phyloP scores from a whole-genome alignment of 2,329 filamentous ascomycete genomes.

The Sporothrix dimorphospora region DNA sequence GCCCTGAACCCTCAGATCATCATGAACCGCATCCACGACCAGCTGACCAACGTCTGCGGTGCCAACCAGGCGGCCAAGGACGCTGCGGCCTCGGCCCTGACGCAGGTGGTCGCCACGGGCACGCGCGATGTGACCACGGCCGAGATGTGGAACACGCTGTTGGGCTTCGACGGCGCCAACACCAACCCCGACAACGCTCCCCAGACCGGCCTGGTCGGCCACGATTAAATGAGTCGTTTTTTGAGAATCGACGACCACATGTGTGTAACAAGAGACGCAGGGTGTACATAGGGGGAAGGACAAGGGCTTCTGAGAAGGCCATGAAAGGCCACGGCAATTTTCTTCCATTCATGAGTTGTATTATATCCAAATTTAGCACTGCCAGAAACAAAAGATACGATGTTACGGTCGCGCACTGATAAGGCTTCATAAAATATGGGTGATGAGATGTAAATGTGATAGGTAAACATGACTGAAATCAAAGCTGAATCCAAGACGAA shows the following conservation, averaged over 20 bases:
- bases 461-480: too few species aligned
- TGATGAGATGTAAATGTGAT: neutral
- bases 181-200: slow-evolving; percentile 47
- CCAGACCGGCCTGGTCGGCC: slow-evolving; percentile 44
- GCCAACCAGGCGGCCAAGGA: slow-evolving; percentile 63
- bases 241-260: slow-evolving; percentile 49
- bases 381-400: slow-evolving; percentile 24
- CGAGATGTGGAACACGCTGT: slow-evolving; percentile 46
- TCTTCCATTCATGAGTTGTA: slow-evolving; percentile 21
- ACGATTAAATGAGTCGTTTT: slow-evolving; percentile 37
- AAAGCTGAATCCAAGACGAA: too few species aligned
- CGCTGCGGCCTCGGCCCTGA: slow-evolving; percentile 57
- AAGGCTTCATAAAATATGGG: neutral
- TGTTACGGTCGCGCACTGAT: slow-evolving; percentile 16
- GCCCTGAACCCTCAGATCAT: slow-evolving; percentile 74
- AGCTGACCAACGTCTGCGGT: slow-evolving; percentile 67
- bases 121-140: slow-evolving; percentile 45
- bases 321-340: neutral
- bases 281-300: neutral
- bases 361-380: slow-evolving; percentile 25
- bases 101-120: slow-evolving; percentile 41
- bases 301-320: too few species aligned
- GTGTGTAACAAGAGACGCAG: slow-evolving; percentile 61
- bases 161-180: slow-evolving; percentile 46
- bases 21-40: slow-evolving; percentile 72